Evolutionary conservation across 352 stramenopile species (phyloP).

Genomic region (Pythium myriotylum): DNA sequence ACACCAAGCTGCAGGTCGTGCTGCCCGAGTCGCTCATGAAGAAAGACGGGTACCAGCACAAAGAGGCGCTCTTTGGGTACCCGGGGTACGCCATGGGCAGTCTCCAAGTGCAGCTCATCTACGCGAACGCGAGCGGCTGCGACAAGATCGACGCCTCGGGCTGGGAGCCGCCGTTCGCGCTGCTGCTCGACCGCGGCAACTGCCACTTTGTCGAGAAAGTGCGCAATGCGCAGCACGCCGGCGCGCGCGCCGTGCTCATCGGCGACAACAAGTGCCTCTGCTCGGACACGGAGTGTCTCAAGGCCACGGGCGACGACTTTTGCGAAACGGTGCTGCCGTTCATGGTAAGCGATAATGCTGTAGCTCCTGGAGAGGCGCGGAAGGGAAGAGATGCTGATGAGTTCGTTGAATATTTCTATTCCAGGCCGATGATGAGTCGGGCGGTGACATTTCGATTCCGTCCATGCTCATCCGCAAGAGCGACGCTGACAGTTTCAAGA

Average conservation of each 20-base stretch:
- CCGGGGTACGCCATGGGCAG: constrained; percentile 91
- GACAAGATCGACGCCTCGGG: constrained; percentile 78
- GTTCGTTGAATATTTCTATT: constrained; percentile 25
- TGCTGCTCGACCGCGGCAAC: constrained; percentile 95
- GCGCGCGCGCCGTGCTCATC: constrained; percentile 94
- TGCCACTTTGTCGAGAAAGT: constrained; percentile 98
- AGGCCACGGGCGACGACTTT: constrained; percentile 71
- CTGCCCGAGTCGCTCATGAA: constrained; percentile 89
- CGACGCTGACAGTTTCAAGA: constrained; percentile 94
- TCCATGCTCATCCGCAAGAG: constrained; percentile 96
- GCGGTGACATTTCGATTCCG: constrained; percentile 96
- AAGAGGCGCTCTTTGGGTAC: constrained; percentile 96
- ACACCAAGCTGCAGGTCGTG: constrained; percentile 90
- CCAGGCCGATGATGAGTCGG: constrained; percentile 96
- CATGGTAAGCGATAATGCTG: constrained; percentile 45
- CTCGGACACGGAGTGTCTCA: constrained; percentile 77
- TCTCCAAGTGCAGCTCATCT: constrained; percentile 90
- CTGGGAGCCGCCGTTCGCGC: constrained; percentile 93
- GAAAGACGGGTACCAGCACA: constrained; percentile 94
- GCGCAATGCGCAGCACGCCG: constrained; percentile 89
- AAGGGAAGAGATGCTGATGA: no score
- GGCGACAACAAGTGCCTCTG: constrained; percentile 97
- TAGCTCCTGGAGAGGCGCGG: neutral
- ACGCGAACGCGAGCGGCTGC: constrained; percentile 78
- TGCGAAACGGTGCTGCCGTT: constrained; percentile 90